A percentile compares a stretch with the other conserved stretches of the same genome.
These are phyloP conservation scores for Coemansia sp. DNA, from an alignment of 192 early-diverging fungal species.

Conservation along the genomic window DNA sequence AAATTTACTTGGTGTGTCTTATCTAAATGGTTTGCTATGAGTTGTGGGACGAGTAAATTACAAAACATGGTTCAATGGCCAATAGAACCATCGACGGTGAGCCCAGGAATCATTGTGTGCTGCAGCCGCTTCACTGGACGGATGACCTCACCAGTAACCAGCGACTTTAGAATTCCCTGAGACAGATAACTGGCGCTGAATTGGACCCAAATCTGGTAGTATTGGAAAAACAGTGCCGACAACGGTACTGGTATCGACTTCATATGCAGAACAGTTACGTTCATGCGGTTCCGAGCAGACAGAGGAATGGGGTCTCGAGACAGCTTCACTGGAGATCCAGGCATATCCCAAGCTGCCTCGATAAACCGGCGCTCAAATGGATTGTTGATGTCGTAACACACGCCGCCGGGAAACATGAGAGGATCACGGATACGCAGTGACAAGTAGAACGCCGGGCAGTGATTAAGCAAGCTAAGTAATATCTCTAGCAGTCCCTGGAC, in stretches of 20 bases:
- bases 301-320: constrained; percentile 48
- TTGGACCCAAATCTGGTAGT: constrained; percentile 75
- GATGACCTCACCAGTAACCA: constrained; percentile 79
- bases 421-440: constrained; percentile 86
- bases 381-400: constrained; percentile 42
- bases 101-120: constrained; percentile 71
- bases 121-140: constrained; percentile 76
- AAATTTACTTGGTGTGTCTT: too few species aligned
- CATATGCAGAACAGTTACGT: constrained; percentile 44
- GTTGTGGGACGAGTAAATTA: too few species aligned
- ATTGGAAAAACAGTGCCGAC: constrained; percentile 87
- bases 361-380: constrained; percentile 28
- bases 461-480: constrained; percentile 84
- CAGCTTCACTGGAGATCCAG: constrained; percentile 37
- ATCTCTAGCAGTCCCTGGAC: constrained; percentile 83
- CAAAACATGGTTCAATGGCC: too few species aligned
- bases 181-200: constrained; percentile 80
- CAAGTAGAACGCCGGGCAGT: constrained; percentile 95
- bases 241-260: constrained; percentile 72
- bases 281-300: constrained; percentile 31
- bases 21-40: too few species aligned
- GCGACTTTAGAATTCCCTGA: constrained; percentile 66
- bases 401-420: constrained; percentile 76
- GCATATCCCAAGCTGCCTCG: constrained; percentile 46
- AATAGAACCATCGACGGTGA: constrained; percentile 1